These are phyloP conservation scores for Thraustochytrium striatum DNA, from an alignment of 352 stramenopile species.

Conservation along the genomic window DNA sequence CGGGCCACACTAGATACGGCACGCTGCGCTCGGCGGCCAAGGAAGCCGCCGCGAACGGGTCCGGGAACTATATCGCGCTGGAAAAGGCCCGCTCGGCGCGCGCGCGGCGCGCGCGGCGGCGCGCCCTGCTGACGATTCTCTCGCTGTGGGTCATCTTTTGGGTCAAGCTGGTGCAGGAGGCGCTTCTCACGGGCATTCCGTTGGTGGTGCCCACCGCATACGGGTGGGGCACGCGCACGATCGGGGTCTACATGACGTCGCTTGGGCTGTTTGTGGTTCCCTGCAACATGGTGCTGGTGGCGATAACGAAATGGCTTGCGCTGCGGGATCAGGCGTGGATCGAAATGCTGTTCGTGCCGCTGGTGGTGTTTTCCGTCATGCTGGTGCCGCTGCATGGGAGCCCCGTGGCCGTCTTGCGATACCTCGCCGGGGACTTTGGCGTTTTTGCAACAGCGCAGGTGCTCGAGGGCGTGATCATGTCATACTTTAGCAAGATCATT, in stretches of 20 bases:
- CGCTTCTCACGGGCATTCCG: slow-evolving; percentile 71
- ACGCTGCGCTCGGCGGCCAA: background rate
- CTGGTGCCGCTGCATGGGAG: background rate
- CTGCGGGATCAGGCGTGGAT: slow-evolving; percentile 23
- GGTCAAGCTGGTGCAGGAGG: slow-evolving; percentile 76
- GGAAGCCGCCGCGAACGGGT: background rate
- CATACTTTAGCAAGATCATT: slow-evolving; percentile 85
- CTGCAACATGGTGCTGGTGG: slow-evolving; percentile 72
- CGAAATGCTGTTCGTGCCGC: background rate
- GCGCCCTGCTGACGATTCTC: slow-evolving; percentile 12
- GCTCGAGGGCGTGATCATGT: slow-evolving; percentile 87
- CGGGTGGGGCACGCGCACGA: slow-evolving; percentile 67
- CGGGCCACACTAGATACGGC: background rate
- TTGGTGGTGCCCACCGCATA: slow-evolving; percentile 71
- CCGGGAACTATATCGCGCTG: background rate
- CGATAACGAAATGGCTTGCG: slow-evolving; percentile 55
- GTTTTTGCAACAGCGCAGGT: slow-evolving; percentile 64
- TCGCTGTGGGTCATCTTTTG: slow-evolving; percentile 66
- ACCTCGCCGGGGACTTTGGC: slow-evolving; percentile 61
- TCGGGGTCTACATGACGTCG: slow-evolving; percentile 70
- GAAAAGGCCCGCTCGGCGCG: no score
- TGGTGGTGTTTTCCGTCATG: background rate
- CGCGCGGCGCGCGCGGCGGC: background rate
- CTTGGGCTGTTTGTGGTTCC: slow-evolving; percentile 77
- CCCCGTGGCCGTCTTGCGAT: slow-evolving; percentile 47